Conservation (phyloP, 2,329 filamentous ascomycete species). For the Calonectria hongkongensis region DNA sequence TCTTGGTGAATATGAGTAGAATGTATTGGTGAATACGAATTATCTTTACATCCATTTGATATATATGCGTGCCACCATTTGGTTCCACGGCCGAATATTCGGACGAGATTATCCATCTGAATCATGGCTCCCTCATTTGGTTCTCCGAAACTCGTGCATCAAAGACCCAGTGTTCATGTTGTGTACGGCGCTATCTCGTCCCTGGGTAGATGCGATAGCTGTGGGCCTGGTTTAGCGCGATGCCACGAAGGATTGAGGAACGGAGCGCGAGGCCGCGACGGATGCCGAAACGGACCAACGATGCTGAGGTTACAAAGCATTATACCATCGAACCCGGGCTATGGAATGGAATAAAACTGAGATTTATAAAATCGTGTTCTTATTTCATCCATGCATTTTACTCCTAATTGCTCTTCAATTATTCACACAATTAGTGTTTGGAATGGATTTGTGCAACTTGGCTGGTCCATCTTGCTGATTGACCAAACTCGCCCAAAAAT, state of each 20-base stretch:
- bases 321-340: no score
- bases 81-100: constrained; percentile 16
- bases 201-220: not conserved
- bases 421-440: no score
- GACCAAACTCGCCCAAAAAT: no score
- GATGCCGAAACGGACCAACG: constrained; percentile 48
- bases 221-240: not conserved
- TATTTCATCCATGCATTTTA: no score
- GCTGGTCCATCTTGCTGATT: no score
- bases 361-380: no score
- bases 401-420: no score
- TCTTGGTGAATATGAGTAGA: constrained; percentile 17
- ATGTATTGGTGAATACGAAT: not conserved
- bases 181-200: not conserved
- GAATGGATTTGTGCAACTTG: no score
- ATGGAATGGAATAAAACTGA: no score
- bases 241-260: not conserved
- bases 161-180: not conserved
- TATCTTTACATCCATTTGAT: not conserved
- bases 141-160: not conserved
- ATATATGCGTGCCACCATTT: not conserved
- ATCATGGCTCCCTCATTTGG: not conserved
- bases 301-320: not conserved
- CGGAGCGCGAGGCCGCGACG: constrained; percentile 32
- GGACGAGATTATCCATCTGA: constrained; percentile 5